Evolutionary conservation across 805 yeast genomes (phyloP), one percentile per base, ranked within the genome.

Genomic region (Scheffersomyces lignosus): DNA sequence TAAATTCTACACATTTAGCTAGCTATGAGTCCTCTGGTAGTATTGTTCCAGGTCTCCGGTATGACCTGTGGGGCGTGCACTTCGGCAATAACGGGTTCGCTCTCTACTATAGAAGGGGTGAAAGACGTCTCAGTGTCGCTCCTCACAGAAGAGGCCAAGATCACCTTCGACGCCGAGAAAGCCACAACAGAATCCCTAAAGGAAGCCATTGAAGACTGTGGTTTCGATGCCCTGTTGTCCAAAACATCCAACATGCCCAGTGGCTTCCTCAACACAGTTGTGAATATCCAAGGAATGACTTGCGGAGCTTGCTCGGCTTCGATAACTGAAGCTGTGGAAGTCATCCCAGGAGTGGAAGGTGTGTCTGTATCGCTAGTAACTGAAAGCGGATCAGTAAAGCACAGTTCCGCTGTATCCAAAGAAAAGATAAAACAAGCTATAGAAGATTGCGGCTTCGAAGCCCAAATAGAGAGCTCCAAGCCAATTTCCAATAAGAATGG

Each of bases 261-360:
- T 10, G 10, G 7, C 7, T 7, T 10, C 10, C 14, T 37, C 17
- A 18, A n/a, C 16, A 44, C 47, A 3, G 22, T 15, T 3, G 34
- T 54, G 9, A 30, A 29, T 3, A 64, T 83, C 1, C 58, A 64
- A 12, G 97, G 97, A 2, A 91, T 90, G 97, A 90, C 98, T 2
- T 91, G 97, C 54, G 83, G 93, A 2, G 76, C 95, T 1, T 91
- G 98, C 56, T 74, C 85, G 0, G 71, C 82, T 2, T 67, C 93
- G 0, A 77, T 91, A 15, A 76, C 81, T 0, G 60, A 64, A 17
- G 81, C 81, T 1, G 51, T 87, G 18, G 62, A 69, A 37, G 52
- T 52, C 0, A 37, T 77, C 6, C 61, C 64, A 0, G 85, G 84
- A 1, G 84, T 87, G 2, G 32, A 50, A 1, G 52, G 60, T 4